Base-by-base conservation (phyloP, 768 basidiomycete genomes). In the Kwoniella heveanensis region DNA sequence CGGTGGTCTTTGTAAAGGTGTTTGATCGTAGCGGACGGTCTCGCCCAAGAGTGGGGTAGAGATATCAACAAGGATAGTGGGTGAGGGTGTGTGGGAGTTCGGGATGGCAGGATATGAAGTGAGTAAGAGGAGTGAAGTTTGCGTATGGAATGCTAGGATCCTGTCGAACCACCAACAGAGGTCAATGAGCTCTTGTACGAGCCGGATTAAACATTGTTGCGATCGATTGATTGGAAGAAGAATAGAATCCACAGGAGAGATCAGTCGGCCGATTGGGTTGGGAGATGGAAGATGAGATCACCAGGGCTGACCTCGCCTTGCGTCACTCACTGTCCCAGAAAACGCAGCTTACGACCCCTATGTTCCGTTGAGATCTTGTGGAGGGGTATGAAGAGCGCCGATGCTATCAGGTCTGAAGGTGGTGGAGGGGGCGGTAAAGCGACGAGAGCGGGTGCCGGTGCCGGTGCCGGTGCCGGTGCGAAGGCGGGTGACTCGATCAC, bases 281-380 rank as follows among this genome's bases (percentile, higher is more conserved):
- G n/a, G n/a, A n/a, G n/a, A n/a, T n/a, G n/a, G n/a, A n/a, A n/a
- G 32, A 13, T 13, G 32, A 32, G 13, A 13, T 32, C 32, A 13
- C 32, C 32, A 6, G 32, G 5, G 13, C 13, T 32, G 7, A 32
- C 7, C 32, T 32, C 32, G 32, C 5, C 32, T 32, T 13, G 32
- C n/a, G n/a, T n/a, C 24, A 67, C 71, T 47, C 48, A 72, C 73
- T 75, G 73, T 32, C 67, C 74, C 17, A 68, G 49, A 5, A 61
- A 64, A 8, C 74, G 61, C 8, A 76, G 50, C 46, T 76, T 76
- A 21, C 49, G 51, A 4, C 70, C 72, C 29, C 54, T 22, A 39
- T 59, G 65, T 19, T 44, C 39, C 6, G 29, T 32, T 1, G 24
- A n/a, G n/a, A 76, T 37, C 44, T 24, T 24, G 5, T 54, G 49